Evolutionary conservation across 768 basidiomycete species (phyloP), one percentile per base, ranked within the genome.

Genomic region (Boletus eberwhitei): DNA sequence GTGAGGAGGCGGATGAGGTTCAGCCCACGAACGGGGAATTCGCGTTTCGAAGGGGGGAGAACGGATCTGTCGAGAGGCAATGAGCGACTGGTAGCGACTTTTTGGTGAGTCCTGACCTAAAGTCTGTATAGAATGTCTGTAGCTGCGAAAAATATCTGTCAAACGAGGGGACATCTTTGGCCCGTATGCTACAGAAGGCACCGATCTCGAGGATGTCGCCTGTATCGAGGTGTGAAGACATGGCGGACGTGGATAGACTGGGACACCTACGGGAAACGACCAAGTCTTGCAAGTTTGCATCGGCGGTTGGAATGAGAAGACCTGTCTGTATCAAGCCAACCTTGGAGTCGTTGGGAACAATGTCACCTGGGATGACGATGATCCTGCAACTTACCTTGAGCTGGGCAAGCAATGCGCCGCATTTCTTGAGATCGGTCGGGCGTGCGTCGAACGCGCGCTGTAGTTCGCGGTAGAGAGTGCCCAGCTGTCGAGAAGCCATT

Each of bases 181-280:
- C 81, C 37, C 93, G 83, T 70, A 98, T 89, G 58, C 95, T 93
- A 79, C 90, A 90, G 76, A 95, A 87, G 17, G 94, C 93, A 50
- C 94, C 96, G 62, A 98, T 87, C 77, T 98, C 96, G 54, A 99
- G 86, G 54, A 97, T 90, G 58, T 94, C 93, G 57, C 96, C 93
- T 95, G 71, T 34, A 11, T 24, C 11, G 26, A 34, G 36, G 49
- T 46, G 38, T 58, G 50, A 48, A 42, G 42, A 37, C 16, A 24
- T 9, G 35, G 9, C 6, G 13, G 38, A 44, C 16, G 47, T 5
- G 35, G 31, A 50, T n/a, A 12, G 21, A 36, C n/a, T 19, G 17
- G 46, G 9, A 1, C 3, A 78, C 87, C 51, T 68, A 93, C 91
- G 89, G 62, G 89, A 83, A 54, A 87, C 75, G 44, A 80, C 75